Conservation (phyloP, 106 monocot species). For the Dendrobium officinale region DNA sequence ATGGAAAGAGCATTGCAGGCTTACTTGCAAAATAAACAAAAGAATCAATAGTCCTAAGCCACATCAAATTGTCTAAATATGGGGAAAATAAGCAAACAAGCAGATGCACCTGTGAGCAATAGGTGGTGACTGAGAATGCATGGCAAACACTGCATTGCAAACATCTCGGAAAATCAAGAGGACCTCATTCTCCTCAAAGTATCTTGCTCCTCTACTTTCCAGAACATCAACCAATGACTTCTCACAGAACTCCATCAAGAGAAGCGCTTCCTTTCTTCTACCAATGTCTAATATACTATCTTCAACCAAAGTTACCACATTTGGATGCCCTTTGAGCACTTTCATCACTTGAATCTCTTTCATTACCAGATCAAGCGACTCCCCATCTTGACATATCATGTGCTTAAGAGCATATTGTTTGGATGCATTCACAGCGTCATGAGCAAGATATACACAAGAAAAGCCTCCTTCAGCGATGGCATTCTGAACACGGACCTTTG, state of each 20-base stretch:
- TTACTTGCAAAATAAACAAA: too few species aligned
- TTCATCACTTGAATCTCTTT: constrained; percentile 92
- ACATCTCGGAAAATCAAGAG: constrained; percentile 82
- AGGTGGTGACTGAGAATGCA: constrained; percentile 93
- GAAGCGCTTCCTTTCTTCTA: constrained; percentile 65
- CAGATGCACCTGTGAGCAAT: constrained; percentile 80
- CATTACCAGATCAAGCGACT: constrained; percentile 60
- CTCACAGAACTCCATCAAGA: constrained; percentile 92
- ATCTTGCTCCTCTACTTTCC: constrained; percentile 62
- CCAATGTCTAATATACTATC: constrained; percentile 71
- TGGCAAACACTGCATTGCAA: constrained; percentile 92
- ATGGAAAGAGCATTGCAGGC: too few species aligned
- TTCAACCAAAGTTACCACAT: constrained; percentile 62
- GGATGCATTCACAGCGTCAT: constrained; percentile 42
- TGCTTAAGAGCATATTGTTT: constrained; percentile 98
- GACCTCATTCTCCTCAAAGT: constrained; percentile 83
- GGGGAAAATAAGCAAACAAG: neutral
- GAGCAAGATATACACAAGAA: constrained; percentile 82
- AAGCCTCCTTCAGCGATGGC: constrained; percentile 90
- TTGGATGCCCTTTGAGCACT: constrained; percentile 77
- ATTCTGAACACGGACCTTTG: constrained; percentile 66
- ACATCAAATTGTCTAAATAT: too few species aligned
- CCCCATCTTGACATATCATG: constrained; percentile 77
- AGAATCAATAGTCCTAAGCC: too few species aligned
- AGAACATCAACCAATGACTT: constrained; percentile 81